A percentile compares a stretch with the other conserved stretches of the same genome.
Evolutionary conservation across 1,284 basidiomycete genomes (phyloP).

Genomic region (Ustilago esculenta): DNA sequence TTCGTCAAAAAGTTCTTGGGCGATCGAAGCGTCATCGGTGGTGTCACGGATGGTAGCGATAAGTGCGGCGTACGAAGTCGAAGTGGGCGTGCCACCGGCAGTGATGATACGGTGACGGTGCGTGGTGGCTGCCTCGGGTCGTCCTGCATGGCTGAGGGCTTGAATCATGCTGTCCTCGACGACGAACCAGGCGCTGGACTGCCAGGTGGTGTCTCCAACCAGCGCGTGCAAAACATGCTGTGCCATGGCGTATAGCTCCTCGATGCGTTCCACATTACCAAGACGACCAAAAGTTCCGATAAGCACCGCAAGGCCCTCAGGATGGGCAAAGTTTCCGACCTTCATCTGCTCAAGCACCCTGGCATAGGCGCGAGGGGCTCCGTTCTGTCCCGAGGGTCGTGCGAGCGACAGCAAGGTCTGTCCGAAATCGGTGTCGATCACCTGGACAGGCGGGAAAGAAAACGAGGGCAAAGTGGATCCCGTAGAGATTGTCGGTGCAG

Average conservation of each 20-base stretch:
- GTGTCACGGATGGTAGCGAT: constrained; percentile 64
- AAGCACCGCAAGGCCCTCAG: constrained; percentile 50
- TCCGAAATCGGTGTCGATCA: constrained; percentile 56
- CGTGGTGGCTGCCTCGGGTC: constrained; percentile 47
- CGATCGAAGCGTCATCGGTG: constrained; percentile 65
- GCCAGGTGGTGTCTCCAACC: constrained; percentile 60
- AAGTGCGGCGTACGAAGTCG: constrained; percentile 62
- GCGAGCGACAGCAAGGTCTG: constrained; percentile 13
- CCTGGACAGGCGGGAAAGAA: constrained; percentile 47
- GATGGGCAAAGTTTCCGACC: constrained; percentile 50
- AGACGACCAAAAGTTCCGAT: constrained; percentile 64
- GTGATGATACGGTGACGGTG: constrained; percentile 61
- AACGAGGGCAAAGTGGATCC: constrained; percentile 8
- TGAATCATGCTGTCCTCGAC: constrained; percentile 63
- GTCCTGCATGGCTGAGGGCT: constrained; percentile 62
- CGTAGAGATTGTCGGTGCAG: constrained; percentile 14
- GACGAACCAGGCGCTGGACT: constrained; percentile 67
- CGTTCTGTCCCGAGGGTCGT: constrained; percentile 15
- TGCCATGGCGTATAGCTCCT: constrained; percentile 71
- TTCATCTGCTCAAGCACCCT: constrained; percentile 32
- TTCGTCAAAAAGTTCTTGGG: constrained; percentile 65
- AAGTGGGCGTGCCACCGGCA: constrained; percentile 53
- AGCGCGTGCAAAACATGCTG: constrained; percentile 49
- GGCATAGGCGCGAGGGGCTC: constrained; percentile 33
- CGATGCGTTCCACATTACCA: constrained; percentile 71